phyloP scores from a whole-genome alignment of 768 basidiomycete species.

The Cystobasidium tubakii region DNA sequence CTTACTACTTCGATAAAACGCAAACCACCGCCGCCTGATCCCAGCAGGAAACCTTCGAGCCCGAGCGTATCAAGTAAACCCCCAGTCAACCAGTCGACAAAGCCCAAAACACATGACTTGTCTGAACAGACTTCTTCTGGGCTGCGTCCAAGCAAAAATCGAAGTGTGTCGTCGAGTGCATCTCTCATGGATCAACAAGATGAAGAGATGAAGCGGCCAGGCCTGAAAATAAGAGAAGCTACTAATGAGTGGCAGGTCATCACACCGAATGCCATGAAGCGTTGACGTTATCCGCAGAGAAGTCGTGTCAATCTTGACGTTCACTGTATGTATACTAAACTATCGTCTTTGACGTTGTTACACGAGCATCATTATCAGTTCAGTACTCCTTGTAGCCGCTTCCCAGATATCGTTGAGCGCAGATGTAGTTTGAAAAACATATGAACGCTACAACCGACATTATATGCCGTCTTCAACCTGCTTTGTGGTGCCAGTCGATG shows the following conservation, averaged over 20 bases:
- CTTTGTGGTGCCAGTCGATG: no score
- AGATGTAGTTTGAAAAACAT: no score
- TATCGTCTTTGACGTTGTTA: no score
- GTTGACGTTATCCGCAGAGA: background rate
- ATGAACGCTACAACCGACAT: no score
- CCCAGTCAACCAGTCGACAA: background rate
- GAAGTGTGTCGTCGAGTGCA: background rate
- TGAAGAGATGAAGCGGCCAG: conserved; percentile 1
- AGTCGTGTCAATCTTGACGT: no score
- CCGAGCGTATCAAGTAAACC: background rate
- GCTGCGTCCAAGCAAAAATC: background rate
- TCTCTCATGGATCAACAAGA: conserved; percentile 20
- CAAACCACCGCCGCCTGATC: conserved; percentile 25
- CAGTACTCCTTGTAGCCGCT: no score
- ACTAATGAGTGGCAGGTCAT: conserved; percentile 36
- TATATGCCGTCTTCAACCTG: no score
- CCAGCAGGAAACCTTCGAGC: background rate
- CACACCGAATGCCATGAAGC: background rate
- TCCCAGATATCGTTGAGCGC: no score
- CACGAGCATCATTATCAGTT: no score
- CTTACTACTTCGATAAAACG: conserved; percentile 8
- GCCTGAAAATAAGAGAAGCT: conserved; percentile 10
- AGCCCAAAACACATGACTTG: background rate
- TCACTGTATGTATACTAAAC: no score
- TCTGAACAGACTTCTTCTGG: background rate